These are phyloP conservation scores for Heliamphora pulchella DNA, from an alignment of 179 eudicot species.

Conservation along the genomic window DNA sequence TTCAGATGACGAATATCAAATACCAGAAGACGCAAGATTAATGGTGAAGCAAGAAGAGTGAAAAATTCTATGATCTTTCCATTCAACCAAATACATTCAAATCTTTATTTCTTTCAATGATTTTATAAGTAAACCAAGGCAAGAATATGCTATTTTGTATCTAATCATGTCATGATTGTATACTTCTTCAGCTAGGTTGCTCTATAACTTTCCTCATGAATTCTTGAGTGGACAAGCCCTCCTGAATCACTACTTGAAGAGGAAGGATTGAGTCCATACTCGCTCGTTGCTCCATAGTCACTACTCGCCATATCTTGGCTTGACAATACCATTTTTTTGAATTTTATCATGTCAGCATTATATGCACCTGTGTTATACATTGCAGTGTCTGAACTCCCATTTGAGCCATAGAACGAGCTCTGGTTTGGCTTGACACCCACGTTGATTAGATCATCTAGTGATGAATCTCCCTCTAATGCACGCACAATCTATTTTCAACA, in stretches of 20 bases:
- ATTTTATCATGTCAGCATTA: conserved; percentile 66
- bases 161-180: neutral
- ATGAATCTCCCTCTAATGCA: conserved; percentile 65
- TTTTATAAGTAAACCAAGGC: too few relatives aligned
- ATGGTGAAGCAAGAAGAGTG: too few relatives aligned
- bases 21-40: too few relatives aligned
- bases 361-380: conserved; percentile 56
- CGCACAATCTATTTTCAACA: conserved; percentile 53
- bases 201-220: conserved; percentile 6
- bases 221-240: conserved; percentile 17
- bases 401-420: neutral
- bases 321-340: conserved; percentile 58
- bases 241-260: conserved; percentile 32
- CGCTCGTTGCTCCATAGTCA: conserved; percentile 37
- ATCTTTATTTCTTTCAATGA: too few relatives aligned
- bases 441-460: conserved; percentile 62
- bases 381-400: conserved; percentile 17
- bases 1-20: too few relatives aligned
- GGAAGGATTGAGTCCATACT: conserved; percentile 46
- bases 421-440: neutral
- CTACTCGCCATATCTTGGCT: conserved; percentile 35
- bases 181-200: neutral
- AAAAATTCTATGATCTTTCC: too few relatives aligned
- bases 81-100: too few relatives aligned
- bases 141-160: too few relatives aligned